phyloP scores from a whole-genome alignment of 2,329 filamentous ascomycete genomes.

The Neurospora crassa region DNA sequence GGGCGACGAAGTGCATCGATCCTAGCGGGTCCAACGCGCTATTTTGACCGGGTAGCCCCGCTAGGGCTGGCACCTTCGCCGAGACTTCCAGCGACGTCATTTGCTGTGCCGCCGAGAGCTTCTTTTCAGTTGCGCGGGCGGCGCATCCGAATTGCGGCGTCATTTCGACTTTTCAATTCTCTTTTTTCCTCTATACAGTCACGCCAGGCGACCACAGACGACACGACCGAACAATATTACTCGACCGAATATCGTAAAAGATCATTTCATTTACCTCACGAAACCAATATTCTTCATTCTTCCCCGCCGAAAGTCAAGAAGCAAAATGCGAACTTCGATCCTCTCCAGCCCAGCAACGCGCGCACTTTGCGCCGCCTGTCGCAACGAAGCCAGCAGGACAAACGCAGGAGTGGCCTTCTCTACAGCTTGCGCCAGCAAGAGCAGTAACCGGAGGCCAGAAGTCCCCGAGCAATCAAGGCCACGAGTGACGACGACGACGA shows the following conservation, averaged over 20 bases:
- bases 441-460: neutral
- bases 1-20: neutral
- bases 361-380: constrained; percentile 12
- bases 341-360: constrained; percentile 9
- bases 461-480: neutral
- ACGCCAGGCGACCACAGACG: neutral
- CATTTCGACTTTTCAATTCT: neutral
- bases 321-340: constrained; percentile 10
- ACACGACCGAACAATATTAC: neutral
- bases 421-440: neutral
- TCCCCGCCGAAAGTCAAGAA: neutral
- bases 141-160: neutral
- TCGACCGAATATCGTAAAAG: neutral
- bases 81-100: neutral
- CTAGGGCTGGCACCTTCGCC: neutral
- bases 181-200: neutral
- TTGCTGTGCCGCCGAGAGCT: neutral
- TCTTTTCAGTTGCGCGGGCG: neutral
- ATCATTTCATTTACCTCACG: neutral
- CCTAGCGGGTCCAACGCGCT: neutral
- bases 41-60: neutral
- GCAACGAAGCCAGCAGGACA: neutral
- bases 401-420: neutral
- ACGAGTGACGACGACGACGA: neutral
- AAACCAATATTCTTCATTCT: neutral